Base-by-base conservation (phyloP, 2,329 filamentous ascomycete genomes). In the Penicillium sp. region DNA sequence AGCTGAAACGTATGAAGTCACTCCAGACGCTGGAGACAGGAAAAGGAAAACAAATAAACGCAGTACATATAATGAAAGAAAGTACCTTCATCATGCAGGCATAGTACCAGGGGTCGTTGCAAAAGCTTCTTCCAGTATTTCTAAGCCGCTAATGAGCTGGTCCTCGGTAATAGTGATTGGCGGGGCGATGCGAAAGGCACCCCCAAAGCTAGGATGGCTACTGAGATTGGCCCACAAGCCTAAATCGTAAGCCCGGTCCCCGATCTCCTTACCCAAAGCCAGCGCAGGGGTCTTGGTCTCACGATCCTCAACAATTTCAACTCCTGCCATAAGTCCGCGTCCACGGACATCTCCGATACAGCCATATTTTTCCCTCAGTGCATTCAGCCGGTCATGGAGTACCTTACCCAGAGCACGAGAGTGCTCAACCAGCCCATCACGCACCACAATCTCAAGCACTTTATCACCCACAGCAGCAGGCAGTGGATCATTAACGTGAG, bases 331-430 rank as follows among this genome's bases (percentile, higher is more conserved):
- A 9, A 86, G 72, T 0, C 84, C 84, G 0, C 83, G 75, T 0
- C 83, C 83, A 10, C 84, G 78, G 0, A 87, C 79, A 63, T 86
- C 83, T 1, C 85, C 85, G 50, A 87, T 83, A 67, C 83, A 87
- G 31, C 77, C 79, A 64, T 84, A 86, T 13, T 78, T 76, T 20
- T 70, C 65, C 62, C 79, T 76, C 18, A 84, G 71, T 31, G 55
- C 67, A 24, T 69, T 69, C n/a, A 84, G 76, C 2, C 78, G 82
- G 0, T 65, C 71, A 55, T 78, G 79, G 3, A 86, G 70, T 22
- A 78, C 67, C 2, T 70, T 57, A 1, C 83, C 83, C 6, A 78
- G 72, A 29, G 69, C 64, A 6, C 72, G 66, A 5, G 82, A 78
- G 2, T 76, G 74, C 56, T 72, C 69, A 18, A 82, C 78, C 10